Conservation (phyloP, 2,329 filamentous ascomycete genomes). For the Aspergillus sp. region DNA sequence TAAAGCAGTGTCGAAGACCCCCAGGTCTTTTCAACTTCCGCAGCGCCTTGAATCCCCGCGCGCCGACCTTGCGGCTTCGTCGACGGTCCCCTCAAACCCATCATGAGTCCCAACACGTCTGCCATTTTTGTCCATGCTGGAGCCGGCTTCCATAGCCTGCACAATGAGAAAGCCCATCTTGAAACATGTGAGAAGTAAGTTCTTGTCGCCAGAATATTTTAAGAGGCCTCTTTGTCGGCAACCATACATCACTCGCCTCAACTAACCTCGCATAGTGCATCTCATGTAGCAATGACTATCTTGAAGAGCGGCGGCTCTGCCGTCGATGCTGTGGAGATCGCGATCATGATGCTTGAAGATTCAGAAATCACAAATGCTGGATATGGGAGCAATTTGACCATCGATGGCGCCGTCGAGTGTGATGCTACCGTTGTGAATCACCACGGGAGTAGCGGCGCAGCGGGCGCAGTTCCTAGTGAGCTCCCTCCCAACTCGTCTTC, state of each 20-base stretch:
- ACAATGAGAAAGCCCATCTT: conserved; percentile 83
- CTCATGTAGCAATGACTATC: conserved; percentile 77
- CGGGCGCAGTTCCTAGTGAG: conserved; percentile 85
- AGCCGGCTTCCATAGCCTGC: conserved; percentile 85
- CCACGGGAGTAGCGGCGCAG: conserved; percentile 84
- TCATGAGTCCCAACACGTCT: conserved; percentile 51
- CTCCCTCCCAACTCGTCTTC: conserved; percentile 1
- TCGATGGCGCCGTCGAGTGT: conserved; percentile 88
- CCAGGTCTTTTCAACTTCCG: background rate
- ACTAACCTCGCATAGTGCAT: conserved; percentile 59
- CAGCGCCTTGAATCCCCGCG: background rate
- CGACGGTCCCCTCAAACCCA: conserved; percentile 1
- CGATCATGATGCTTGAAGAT: conserved; percentile 85
- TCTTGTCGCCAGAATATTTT: conserved; percentile 1
- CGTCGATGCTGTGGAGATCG: conserved; percentile 84
- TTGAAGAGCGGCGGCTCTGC: conserved; percentile 76
- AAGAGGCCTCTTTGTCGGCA: background rate
- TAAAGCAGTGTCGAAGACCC: background rate
- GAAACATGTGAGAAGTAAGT: conserved; percentile 84
- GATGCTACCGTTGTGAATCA: conserved; percentile 94
- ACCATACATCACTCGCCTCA: background rate
- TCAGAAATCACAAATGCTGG: conserved; percentile 95
- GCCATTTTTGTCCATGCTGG: conserved; percentile 96
- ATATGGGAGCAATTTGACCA: conserved; percentile 89
- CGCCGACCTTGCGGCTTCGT: background rate